These are phyloP conservation scores for Magnusiomyces paraingens DNA, from an alignment of 1,139 yeast species.

Conservation along the genomic window DNA sequence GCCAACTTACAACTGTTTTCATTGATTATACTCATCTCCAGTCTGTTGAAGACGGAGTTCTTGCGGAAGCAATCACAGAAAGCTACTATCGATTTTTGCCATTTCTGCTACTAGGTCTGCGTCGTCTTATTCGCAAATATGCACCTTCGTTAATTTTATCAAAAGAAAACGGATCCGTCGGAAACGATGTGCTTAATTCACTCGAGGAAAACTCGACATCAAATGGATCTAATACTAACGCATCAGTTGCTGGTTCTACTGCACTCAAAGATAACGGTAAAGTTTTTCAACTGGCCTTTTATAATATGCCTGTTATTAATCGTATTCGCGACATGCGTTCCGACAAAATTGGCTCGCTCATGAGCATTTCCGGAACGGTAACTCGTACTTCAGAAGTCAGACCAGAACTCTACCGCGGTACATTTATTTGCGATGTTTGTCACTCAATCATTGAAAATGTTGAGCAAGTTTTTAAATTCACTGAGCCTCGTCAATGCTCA, in stretches of 20 bases:
- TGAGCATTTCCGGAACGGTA: constrained; percentile 90
- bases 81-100: constrained; percentile 93
- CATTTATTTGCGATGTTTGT: constrained; percentile 87
- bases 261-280: constrained; percentile 52
- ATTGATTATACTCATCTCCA: constrained; percentile 79
- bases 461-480: constrained; percentile 88
- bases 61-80: constrained; percentile 83
- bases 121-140: constrained; percentile 61
- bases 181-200: constrained; percentile 20
- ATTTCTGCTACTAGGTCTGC: constrained; percentile 67
- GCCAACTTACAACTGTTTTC: constrained; percentile 72
- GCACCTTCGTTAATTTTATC: constrained; percentile 60
- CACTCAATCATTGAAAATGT: constrained; percentile 80
- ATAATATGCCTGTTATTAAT: constrained; percentile 74
- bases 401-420: constrained; percentile 84
- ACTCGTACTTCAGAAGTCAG: constrained; percentile 96
- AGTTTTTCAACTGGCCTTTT: constrained; percentile 83
- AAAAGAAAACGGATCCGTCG: constrained; percentile 32
- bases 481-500: constrained; percentile 92
- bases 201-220: constrained; percentile 25
- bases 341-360: constrained; percentile 77
- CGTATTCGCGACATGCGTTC: constrained; percentile 88
- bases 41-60: constrained; percentile 73
- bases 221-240: constrained; percentile 4
- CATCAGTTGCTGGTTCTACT: not conserved